Evolutionary conservation across 192 early-diverging fungal species (phyloP), one percentile per base, ranked within the genome.

Genomic region (Rhizoclosmatium sp.): DNA sequence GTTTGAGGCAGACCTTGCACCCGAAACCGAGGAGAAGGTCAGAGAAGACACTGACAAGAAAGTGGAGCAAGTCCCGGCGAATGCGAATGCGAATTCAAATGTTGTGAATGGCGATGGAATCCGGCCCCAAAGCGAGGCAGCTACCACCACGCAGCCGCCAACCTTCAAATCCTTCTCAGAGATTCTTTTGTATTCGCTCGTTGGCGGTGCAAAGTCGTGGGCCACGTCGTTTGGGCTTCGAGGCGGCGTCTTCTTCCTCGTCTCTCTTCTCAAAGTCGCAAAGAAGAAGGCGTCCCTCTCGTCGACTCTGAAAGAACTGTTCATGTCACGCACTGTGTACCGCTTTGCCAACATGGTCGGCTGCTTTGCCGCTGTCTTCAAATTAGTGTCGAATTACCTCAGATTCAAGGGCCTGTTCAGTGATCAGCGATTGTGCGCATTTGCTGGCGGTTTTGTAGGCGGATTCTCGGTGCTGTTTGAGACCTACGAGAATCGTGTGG

Each of bases 301-400:
- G 1, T 76, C 82, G 31, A 77, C 91, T 21, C 80, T 87, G 64
- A 78, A 81, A 9, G 79, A 90, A 2, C 91, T 92, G 83, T 87
- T 91, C 76, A 86, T 86, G 4, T 16, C 21, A 3, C 60, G 59
- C 0, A 89, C 91, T 68, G 83, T 91, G 1, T 42, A 87, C 56
- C 92, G 92, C 14, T 94, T 95, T 78, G 93, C 88, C 45, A 82
- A 84, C n/a, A 92, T 92, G 86, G 87, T 95, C 87, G 94, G 92
- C n/a, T 82, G 80, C 54, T 95, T 95, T 78, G 86, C 93, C 10
- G 88, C 93, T 54, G 44, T 92, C 9, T 95, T 92, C 92, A 94
- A 92, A 72, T 80, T 90, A 40, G 82, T 94, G 71, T 92, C 90
- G 76, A 93, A 93, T 79, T 76, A 84, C 4, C 71, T 94, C 59